Evolutionary conservation across 805 yeast species (phyloP), one percentile per base, ranked within the genome.

Genomic region (Myxozyma nipponensis): DNA sequence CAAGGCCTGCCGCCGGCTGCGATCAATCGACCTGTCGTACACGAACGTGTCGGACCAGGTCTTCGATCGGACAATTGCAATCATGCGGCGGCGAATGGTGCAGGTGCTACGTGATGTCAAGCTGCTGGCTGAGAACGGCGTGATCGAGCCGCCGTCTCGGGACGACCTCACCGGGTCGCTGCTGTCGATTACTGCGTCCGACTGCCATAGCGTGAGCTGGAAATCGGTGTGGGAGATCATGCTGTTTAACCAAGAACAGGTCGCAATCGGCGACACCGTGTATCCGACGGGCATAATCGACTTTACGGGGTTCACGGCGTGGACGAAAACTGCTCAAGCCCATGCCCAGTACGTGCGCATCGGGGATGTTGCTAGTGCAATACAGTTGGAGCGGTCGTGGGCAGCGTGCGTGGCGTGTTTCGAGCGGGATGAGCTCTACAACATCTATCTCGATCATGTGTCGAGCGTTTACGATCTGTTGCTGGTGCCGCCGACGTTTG

Each of bases 371-470:
- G 52, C 18, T 18, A n/a, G 32, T 3, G 54, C 52, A 15, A 25
- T 17, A 10, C 38, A 38, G 25, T 38, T 50, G 25, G 54, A 50
- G 39, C 42, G 42, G 19, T 55, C 47, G 26, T 46, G 37, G 22
- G 26, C 54, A 7, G 52, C 34, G 22, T 50, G 22, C 39, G 15
- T 39, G 44, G 21, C 44, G 32, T 28, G 32, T 9, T 13, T 28
- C 32, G 13, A 53, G 55, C 57, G 52, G 52, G 19, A 54, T 54
- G 39, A 54, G n/a, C n/a, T n/a, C n/a, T n/a, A n/a, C n/a, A n/a
- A n/a, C n/a, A n/a, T n/a, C n/a, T n/a, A n/a, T n/a, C n/a, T n/a
- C n/a, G n/a, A n/a, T n/a, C n/a, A n/a, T n/a, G n/a, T n/a, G n/a
- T n/a, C n/a, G n/a, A n/a, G n/a, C n/a, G n/a, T n/a, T n/a, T n/a